Conservation (phyloP, 805 yeast genomes). For the Yarrowia alimentaria region DNA sequence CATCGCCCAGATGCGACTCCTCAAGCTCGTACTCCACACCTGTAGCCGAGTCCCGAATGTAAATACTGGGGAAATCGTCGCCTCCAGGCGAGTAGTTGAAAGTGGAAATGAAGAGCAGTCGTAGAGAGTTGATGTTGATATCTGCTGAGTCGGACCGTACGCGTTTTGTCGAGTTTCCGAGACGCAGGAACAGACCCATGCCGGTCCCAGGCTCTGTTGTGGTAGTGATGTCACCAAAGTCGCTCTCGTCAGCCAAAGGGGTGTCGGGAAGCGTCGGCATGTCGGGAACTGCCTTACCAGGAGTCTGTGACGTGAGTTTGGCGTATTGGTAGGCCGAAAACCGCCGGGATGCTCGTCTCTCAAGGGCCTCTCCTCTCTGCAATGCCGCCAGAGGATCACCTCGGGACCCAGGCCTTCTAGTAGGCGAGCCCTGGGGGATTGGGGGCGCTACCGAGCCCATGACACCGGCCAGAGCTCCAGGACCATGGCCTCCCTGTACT, state of each 20-base stretch:
- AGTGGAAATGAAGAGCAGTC: conserved; percentile 78
- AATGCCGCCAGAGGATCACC: conserved; percentile 69
- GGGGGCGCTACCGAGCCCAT: background rate
- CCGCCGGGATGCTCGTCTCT: conserved; percentile 89
- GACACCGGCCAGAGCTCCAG: background rate
- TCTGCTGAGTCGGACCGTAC: conserved; percentile 36
- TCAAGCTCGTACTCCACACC: conserved; percentile 78
- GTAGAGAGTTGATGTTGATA: conserved; percentile 43
- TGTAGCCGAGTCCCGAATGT: conserved; percentile 59
- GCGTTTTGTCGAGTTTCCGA: conserved; percentile 10
- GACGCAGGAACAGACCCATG: background rate
- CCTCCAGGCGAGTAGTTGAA: conserved; percentile 79
- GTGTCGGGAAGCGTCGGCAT: conserved; percentile 34
- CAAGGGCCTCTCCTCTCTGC: conserved; percentile 78
- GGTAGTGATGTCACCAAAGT: conserved; percentile 31
- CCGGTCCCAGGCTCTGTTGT: background rate
- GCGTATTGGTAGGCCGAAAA: conserved; percentile 93
- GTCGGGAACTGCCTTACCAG: conserved; percentile 33
- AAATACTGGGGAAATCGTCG: conserved; percentile 72
- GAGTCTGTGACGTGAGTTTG: conserved; percentile 52
- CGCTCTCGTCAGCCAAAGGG: conserved; percentile 5
- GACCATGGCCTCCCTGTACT: too few species aligned
- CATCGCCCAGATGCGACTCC: conserved; percentile 57
- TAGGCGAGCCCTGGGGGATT: conserved; percentile 7
- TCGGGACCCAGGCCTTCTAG: conserved; percentile 16